Evolutionary conservation across 225 moss, liverwort and hornwort genomes (phyloP), one percentile per base, ranked within the genome.

Genomic region (Pseudisothecium myosuroides): DNA sequence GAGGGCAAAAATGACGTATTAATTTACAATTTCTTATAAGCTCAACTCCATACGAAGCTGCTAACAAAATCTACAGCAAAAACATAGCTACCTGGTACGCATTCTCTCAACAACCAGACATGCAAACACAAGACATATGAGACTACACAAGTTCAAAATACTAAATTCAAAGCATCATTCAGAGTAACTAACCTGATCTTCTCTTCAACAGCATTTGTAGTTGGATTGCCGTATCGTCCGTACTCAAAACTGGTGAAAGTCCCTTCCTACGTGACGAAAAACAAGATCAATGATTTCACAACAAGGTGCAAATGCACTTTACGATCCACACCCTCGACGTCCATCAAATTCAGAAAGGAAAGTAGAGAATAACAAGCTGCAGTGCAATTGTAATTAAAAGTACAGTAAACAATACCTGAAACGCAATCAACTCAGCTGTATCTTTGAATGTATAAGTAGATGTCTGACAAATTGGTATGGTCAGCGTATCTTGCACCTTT

Each of bases 151-250:
- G 27, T 71, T 87, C 41, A 68, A 74, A 84, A 64, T 28, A n/a
- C 43, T 27, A 47, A 50, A 79, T 17, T 85, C 45, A 54, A 68
- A 61, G 52, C 52, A 88, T 68, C 80, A 68, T 56, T 80, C 69
- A 72, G 39, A 88, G 39, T 28, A 78, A 71, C 91, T 83, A 68
- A 98, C 98, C 97, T 99, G 94, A 99, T 99, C 89, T 99, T 99
- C 86, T 96, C 94, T 91, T 99, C 98, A 41, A 96, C 98, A 74
- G 96, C 93, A 86, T 94, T 92, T 43, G 98, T 99, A 67, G 98
- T 99, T 39, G 98, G 98, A 92, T 99, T 99, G 52, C 98, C 98
- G 76, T 99, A 97, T 66, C 98, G 96, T 59, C 98, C 98, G 82
- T 99, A 99, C 92, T 97, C 97, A 91, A 99, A 99, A 93, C 98